Conservation (phyloP, 2,329 filamentous ascomycete species). For the Pseudogymnoascus sp. region DNA sequence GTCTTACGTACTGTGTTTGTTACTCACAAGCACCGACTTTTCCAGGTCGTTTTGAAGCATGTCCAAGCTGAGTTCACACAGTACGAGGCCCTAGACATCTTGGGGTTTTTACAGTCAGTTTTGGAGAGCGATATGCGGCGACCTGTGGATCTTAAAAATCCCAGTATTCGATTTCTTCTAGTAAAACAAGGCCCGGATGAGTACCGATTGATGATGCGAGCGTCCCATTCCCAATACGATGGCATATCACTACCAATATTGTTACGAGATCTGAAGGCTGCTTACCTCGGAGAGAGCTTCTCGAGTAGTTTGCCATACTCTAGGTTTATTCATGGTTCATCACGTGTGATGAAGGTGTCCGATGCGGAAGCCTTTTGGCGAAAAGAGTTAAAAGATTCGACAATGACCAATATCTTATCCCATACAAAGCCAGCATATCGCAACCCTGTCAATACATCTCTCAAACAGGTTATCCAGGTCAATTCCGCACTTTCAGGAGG, state of each 20-base stretch:
- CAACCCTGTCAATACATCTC: not conserved
- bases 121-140: not conserved
- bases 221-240: conserved; percentile 6
- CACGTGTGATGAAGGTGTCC: not conserved
- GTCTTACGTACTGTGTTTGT: conserved; percentile 16
- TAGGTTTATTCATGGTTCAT: not conserved
- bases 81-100: not conserved
- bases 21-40: not conserved
- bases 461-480: not conserved
- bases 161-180: not conserved
- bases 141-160: not conserved
- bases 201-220: not conserved
- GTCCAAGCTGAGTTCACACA: not conserved
- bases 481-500: not conserved
- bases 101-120: not conserved
- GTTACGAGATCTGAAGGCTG: not conserved
- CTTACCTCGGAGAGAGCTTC: not conserved
- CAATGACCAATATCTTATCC: not conserved
- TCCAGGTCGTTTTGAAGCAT: conserved; percentile 13
- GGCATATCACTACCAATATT: conserved; percentile 4
- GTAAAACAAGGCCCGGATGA: not conserved
- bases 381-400: not conserved
- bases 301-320: not conserved
- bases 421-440: not conserved
- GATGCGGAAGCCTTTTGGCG: not conserved